Evolutionary conservation across 441 rosid genomes (phyloP).

Genomic region (Omphalea diandra): DNA sequence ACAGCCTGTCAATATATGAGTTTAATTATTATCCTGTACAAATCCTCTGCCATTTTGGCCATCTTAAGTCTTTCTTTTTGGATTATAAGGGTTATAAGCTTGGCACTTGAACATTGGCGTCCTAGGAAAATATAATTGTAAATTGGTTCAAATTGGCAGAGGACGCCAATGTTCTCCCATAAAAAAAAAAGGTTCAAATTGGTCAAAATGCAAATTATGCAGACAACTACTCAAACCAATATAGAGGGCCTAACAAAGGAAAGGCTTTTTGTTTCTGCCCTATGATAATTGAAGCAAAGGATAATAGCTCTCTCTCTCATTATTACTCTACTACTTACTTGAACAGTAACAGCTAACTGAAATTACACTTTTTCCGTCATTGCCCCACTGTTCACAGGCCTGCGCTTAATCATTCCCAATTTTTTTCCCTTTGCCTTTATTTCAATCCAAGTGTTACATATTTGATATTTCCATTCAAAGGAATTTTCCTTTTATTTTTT

Average conservation of each 20-base stretch:
- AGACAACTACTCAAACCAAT: not conserved
- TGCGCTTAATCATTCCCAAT: slow-evolving; percentile 24
- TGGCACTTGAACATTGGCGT: too few species aligned
- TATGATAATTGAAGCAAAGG: not conserved
- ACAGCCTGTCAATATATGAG: not conserved
- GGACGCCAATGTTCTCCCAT: too few species aligned
- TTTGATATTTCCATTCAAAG: too few species aligned
- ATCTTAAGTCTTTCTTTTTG: not conserved
- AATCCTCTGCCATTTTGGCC: not conserved
- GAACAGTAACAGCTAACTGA: too few species aligned
- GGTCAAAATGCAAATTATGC: slow-evolving; percentile 5
- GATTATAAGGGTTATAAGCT: too few species aligned
- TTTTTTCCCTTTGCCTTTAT: not conserved
- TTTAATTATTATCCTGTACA: not conserved
- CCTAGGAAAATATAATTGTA: too few species aligned
- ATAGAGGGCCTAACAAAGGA: not conserved
- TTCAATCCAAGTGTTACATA: not conserved
- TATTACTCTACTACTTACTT: not conserved
- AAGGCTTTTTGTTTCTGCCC: not conserved
- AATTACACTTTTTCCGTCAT: slow-evolving; percentile 26
- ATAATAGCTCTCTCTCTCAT: not conserved
- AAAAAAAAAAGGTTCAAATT: not conserved
- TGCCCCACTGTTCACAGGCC: slow-evolving; percentile 12
- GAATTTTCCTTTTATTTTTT: too few species aligned
- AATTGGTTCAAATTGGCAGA: too few species aligned